phyloP scores from a whole-genome alignment of 1,284 basidiomycete species.

The Thelephora terrestris region DNA sequence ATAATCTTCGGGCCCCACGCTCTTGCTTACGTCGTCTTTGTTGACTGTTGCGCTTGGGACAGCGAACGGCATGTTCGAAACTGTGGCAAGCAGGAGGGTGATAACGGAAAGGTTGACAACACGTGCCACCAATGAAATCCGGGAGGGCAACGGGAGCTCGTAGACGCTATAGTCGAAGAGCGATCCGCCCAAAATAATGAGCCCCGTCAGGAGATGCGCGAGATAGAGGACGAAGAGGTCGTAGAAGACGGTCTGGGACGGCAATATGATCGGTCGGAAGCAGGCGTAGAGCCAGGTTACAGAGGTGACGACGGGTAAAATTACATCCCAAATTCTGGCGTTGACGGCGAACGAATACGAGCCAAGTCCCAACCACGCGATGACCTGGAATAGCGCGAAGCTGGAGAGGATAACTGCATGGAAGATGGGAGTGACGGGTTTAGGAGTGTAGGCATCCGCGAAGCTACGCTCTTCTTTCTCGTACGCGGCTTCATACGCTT shows the following conservation, averaged over 20 bases:
- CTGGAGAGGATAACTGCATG: conserved; percentile 41
- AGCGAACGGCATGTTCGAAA: conserved; percentile 47
- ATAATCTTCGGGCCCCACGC: conserved; percentile 66
- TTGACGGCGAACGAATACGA: conserved; percentile 30
- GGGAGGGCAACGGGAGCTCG: conserved; percentile 27
- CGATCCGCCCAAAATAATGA: conserved; percentile 37
- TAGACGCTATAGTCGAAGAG: conserved; percentile 35
- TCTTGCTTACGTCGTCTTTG: conserved; percentile 38
- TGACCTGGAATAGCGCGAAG: conserved; percentile 36
- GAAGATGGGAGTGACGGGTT: conserved; percentile 36
- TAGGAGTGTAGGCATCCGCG: conserved; percentile 7
- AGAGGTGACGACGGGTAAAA: conserved; percentile 32
- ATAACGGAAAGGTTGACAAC: conserved; percentile 34
- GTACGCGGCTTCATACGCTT: conserved; percentile 30
- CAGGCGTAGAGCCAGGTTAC: conserved; percentile 49
- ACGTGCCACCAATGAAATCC: conserved; percentile 22
- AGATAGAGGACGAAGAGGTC: conserved; percentile 44
- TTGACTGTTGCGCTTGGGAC: conserved; percentile 40
- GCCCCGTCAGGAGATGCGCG: conserved; percentile 30
- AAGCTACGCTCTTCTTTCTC: conserved; percentile 18
- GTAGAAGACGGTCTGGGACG: conserved; percentile 36
- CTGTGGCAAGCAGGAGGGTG: conserved; percentile 29
- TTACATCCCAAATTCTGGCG: conserved; percentile 18
- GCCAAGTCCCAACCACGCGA: conserved; percentile 40
- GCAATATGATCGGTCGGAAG: conserved; percentile 29